A percentile compares a stretch with the other conserved stretches of the same genome.
These are phyloP conservation scores for Aureobasidium sp. DNA, from an alignment of 2,329 filamentous ascomycete species.

Conservation along the genomic window DNA sequence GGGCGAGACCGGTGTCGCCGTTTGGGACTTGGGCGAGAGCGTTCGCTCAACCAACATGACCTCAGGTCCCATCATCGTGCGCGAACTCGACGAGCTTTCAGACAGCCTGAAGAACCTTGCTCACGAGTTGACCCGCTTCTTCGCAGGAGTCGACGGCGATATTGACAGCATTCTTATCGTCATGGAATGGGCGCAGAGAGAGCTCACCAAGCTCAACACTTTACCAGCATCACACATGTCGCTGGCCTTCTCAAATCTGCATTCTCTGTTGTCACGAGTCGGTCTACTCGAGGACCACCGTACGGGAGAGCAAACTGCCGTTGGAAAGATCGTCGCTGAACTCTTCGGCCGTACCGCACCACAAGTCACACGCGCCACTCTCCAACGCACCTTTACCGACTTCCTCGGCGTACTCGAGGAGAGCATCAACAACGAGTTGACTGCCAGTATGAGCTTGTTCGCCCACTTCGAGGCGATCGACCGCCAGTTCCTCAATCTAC, in stretches of 20 bases:
- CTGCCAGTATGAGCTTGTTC: slow-evolving; percentile 71
- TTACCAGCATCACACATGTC: slow-evolving; percentile 55
- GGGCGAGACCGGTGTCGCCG: slow-evolving; percentile 83
- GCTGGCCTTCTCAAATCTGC: slow-evolving; percentile 74
- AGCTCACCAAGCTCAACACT: slow-evolving; percentile 61
- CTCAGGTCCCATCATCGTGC: slow-evolving; percentile 75
- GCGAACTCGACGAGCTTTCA: slow-evolving; percentile 74
- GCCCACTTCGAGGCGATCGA: slow-evolving; percentile 88
- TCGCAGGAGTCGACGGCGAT: slow-evolving; percentile 85
- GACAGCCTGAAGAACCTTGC: slow-evolving; percentile 78
- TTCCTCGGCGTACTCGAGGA: slow-evolving; percentile 84
- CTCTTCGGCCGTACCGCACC: slow-evolving; percentile 73
- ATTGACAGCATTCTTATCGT: slow-evolving; percentile 87
- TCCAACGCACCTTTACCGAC: slow-evolving; percentile 81
- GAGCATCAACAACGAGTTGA: slow-evolving; percentile 74
- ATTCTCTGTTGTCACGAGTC: slow-evolving; percentile 61
- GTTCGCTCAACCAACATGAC: slow-evolving; percentile 86
- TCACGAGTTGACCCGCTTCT: slow-evolving; percentile 81
- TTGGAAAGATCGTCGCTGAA: slow-evolving; percentile 60
- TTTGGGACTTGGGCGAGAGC: slow-evolving; percentile 90
- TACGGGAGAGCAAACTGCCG: slow-evolving; percentile 52
- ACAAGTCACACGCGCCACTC: slow-evolving; percentile 68
- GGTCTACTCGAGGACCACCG: slow-evolving; percentile 36
- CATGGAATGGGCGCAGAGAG: slow-evolving; percentile 91
- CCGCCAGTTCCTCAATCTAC: slow-evolving; percentile 79